A percentile compares a stretch with the other conserved stretches of the same genome.
phyloP scores from a whole-genome alignment of 768 basidiomycete species.

The Mycena kentingensis region DNA sequence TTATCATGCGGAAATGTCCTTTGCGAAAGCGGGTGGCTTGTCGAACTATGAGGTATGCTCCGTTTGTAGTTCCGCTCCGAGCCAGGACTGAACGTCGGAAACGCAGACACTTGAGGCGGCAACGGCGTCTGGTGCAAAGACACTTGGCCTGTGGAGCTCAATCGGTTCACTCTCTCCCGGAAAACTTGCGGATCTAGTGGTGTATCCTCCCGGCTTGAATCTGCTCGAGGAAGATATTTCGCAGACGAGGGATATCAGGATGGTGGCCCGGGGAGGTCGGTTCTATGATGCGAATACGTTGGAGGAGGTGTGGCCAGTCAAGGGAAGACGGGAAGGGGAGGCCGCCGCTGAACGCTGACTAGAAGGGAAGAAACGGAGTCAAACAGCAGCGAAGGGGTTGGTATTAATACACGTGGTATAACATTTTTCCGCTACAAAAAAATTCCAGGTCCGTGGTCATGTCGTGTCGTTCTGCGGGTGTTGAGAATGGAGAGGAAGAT shows the following conservation, averaged over 20 bases:
- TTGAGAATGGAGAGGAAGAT: not conserved
- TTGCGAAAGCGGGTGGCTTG: conserved; percentile 63
- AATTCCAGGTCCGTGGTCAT: not conserved
- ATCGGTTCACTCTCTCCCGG: conserved; percentile 64
- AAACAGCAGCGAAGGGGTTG: not conserved
- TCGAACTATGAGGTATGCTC: conserved; percentile 64
- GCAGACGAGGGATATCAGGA: conserved; percentile 50
- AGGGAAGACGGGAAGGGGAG: conserved; percentile 54
- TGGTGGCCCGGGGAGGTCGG: conserved; percentile 68
- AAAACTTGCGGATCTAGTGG: conserved; percentile 71
- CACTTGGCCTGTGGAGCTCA: conserved; percentile 62
- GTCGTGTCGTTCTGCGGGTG: not conserved
- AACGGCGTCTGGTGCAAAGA: conserved; percentile 63
- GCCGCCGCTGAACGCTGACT: conserved; percentile 62
- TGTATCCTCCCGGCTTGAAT: conserved; percentile 64
- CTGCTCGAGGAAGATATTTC: conserved; percentile 55
- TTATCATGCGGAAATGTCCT: conserved; percentile 76
- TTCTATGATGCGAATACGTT: conserved; percentile 59
- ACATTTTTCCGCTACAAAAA: too few relatives aligned
- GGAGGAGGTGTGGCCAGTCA: conserved; percentile 59
- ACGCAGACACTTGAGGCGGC: conserved; percentile 66
- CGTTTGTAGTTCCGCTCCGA: not conserved
- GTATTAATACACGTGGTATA: not conserved
- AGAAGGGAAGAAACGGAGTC: conserved; percentile 21
- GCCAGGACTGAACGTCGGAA: not conserved